These are phyloP conservation scores for Pleurotus platypus DNA, from an alignment of 768 basidiomycete species.

Conservation along the genomic window DNA sequence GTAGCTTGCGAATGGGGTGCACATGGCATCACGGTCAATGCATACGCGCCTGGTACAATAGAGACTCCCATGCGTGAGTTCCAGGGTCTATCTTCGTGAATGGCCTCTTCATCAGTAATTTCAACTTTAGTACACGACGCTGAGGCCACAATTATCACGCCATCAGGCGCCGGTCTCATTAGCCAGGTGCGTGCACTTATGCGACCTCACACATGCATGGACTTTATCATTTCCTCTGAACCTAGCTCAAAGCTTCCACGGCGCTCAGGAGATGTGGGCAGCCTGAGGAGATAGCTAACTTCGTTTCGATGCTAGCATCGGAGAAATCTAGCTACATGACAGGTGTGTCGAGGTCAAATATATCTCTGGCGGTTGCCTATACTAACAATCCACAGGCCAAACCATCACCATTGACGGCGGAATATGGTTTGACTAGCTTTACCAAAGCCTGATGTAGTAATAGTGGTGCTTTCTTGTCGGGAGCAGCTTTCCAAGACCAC, in stretches of 20 bases:
- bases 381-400: neutral
- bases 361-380: neutral
- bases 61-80: slow-evolving; percentile 25
- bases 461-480: too few species aligned
- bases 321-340: slow-evolving; percentile 32
- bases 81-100: neutral
- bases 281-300: slow-evolving; percentile 27
- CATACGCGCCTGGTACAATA: slow-evolving; percentile 34
- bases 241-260: slow-evolving; percentile 10
- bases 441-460: too few species aligned
- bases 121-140: slow-evolving; percentile 6
- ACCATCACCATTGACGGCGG: slow-evolving; percentile 1
- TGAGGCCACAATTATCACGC: slow-evolving; percentile 8
- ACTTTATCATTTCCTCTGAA: neutral
- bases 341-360: slow-evolving; percentile 13
- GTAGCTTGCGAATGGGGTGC: slow-evolving; percentile 27
- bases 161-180: neutral
- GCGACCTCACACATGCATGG: too few species aligned
- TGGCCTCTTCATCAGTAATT: neutral
- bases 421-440: too few species aligned
- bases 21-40: slow-evolving; percentile 34
- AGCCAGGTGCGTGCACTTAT: neutral
- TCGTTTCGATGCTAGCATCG: slow-evolving; percentile 31
- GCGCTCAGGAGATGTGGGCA: slow-evolving; percentile 17
- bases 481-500: too few species aligned